phyloP scores from a whole-genome alignment of 495 filamentous ascomycete genomes.

The Talaromyces borbonicus region DNA sequence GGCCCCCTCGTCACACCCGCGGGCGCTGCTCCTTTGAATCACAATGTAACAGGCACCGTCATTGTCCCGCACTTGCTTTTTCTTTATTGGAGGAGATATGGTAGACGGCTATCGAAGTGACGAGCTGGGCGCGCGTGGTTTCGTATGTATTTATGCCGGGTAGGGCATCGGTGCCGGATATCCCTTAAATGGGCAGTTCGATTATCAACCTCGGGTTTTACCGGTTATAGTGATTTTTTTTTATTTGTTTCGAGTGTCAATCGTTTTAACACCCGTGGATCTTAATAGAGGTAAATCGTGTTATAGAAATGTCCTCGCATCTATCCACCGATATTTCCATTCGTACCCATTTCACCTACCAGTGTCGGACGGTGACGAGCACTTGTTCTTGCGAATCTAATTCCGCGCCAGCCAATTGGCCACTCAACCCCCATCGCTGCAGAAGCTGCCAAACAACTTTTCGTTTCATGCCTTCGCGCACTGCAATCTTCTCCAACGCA shows the following conservation, averaged over 20 bases:
- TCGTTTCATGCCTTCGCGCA: conserved; percentile 73
- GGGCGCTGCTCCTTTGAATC: too few species aligned
- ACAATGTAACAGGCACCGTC: too few species aligned
- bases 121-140: too few species aligned
- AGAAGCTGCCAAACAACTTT: conserved; percentile 68
- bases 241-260: not conserved
- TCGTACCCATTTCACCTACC: conserved; percentile 25
- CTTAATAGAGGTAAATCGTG: not conserved
- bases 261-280: not conserved
- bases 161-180: too few species aligned
- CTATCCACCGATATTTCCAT: not conserved
- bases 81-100: too few species aligned
- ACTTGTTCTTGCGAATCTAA: conserved; percentile 30
- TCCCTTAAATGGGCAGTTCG: too few species aligned
- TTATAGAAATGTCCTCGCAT: not conserved
- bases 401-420: conserved; percentile 22
- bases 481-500: conserved; percentile 77
- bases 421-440: conserved; percentile 28
- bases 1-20: too few species aligned
- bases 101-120: too few species aligned
- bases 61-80: too few species aligned
- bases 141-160: too few species aligned
- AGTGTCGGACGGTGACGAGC: conserved; percentile 34
- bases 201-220: too few species aligned
- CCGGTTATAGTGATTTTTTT: too few species aligned